phyloP scores from a whole-genome alignment of 176 grass and related monocot species.

The Rhipidocladum racemiflorum region DNA sequence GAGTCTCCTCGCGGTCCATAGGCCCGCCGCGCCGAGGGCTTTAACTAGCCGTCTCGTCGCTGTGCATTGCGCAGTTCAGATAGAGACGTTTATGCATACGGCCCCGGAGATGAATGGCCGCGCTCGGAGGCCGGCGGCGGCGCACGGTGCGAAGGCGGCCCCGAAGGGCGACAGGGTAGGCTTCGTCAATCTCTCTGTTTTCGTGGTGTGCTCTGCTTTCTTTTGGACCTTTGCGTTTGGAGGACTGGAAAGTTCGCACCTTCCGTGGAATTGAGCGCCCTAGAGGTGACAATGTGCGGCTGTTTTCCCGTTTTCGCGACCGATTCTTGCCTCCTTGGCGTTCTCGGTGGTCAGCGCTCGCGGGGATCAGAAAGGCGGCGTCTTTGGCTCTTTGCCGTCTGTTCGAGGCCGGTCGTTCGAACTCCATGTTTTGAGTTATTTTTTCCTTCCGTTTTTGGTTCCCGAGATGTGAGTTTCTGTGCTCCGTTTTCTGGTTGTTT shows the following conservation, averaged over 20 bases:
- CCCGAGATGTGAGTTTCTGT: background rate
- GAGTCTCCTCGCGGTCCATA: slow-evolving; percentile 7
- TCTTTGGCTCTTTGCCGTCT: slow-evolving; percentile 29
- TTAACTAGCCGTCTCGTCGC: background rate
- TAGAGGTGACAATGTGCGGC: slow-evolving; percentile 14
- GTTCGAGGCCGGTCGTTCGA: slow-evolving; percentile 15
- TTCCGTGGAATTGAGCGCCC: slow-evolving; percentile 48
- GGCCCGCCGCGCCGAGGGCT: background rate
- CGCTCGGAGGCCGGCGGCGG: slow-evolving; percentile 23
- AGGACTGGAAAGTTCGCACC: slow-evolving; percentile 21
- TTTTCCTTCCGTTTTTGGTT: background rate
- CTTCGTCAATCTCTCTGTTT: slow-evolving; percentile 13
- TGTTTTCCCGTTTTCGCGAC: background rate
- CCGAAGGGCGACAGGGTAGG: slow-evolving; percentile 68
- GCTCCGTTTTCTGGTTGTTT: background rate
- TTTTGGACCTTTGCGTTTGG: background rate
- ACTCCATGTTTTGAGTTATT: slow-evolving; percentile 19
- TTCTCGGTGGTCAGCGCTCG: background rate
- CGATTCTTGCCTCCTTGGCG: background rate
- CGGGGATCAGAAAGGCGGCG: slow-evolving; percentile 7
- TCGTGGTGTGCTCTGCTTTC: slow-evolving; percentile 17
- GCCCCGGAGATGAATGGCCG: slow-evolving; percentile 42
- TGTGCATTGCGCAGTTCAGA: background rate
- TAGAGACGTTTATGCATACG: background rate
- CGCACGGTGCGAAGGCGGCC: slow-evolving; percentile 11